These are phyloP conservation scores for Vaccinium vitisidaea DNA, from an alignment of 148 eudicot species.

Conservation along the genomic window DNA sequence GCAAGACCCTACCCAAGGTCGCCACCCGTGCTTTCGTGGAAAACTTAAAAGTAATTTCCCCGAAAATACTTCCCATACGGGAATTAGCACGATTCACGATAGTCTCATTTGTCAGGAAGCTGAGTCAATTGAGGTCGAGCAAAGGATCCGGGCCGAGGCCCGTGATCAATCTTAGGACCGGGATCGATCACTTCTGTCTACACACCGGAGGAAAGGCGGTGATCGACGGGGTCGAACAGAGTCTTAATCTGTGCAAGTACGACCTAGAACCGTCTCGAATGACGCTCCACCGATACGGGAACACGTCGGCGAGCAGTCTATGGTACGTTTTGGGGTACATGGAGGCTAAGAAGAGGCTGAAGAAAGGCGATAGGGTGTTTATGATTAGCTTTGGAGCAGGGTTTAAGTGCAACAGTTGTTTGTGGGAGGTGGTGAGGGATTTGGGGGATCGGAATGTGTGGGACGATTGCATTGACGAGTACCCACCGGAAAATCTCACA, in stretches of 20 bases:
- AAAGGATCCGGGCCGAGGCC: constrained; percentile 1
- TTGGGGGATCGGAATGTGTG: constrained; percentile 32
- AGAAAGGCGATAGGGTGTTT: constrained; percentile 37
- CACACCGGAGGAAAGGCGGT: constrained; percentile 54
- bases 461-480: constrained; percentile 33
- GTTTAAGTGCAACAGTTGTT: constrained; percentile 38
- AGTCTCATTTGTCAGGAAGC: neutral
- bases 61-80: constrained; percentile 48
- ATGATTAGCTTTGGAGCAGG: constrained; percentile 56
- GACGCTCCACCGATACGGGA: constrained; percentile 50
- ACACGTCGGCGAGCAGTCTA: constrained; percentile 49
- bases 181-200: constrained; percentile 43
- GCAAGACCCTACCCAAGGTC: constrained; percentile 55
- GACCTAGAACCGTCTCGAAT: constrained; percentile 47
- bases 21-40: constrained; percentile 61
- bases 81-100: constrained; percentile 47
- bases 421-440: constrained; percentile 37
- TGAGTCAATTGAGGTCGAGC: neutral
- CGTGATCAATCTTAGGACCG: constrained; percentile 28
- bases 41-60: constrained; percentile 51
- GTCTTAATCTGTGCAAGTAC: constrained; percentile 27
- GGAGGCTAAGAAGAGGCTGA: constrained; percentile 50
- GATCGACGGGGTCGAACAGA: constrained; percentile 34
- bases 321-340: constrained; percentile 52
- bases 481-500: constrained; percentile 16